Evolutionary conservation across 1,284 basidiomycete genomes (phyloP), one percentile per base, ranked within the genome.

Genomic region (Fomes fomentarius): DNA sequence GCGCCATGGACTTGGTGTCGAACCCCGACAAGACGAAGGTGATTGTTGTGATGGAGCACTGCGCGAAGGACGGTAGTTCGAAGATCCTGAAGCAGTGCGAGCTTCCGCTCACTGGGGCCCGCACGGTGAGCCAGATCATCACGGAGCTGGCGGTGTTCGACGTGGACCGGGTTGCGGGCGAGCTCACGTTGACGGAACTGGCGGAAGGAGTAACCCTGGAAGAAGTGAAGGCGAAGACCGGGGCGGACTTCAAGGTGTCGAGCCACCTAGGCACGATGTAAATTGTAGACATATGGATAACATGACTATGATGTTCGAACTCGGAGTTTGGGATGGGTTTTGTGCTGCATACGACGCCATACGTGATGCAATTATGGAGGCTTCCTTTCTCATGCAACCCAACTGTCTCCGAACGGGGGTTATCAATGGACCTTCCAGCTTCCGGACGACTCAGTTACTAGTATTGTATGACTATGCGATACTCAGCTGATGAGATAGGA

Each of bases 1-100:
- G 96, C 39, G 96, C 96, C 2, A 98, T 98, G 94, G 94, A 97
- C 71, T 85, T 96, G 42, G 94, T 96, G 57, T 95, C 94, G 52
- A 96, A 95, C 73, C 94, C 94, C 1, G 92, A 95, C 71, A 86
- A 88, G 73, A 97, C 94, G 44, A 93, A 89, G 73, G 89, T 93
- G 54, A 92, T 96, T 49, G 93, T 84, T 4, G 84, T 94, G 34
- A 91, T 94, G 80, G 94, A 97, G 67, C 96, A 97, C 73, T 86
- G 86, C 63, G 91, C 94, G 52, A 96, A 94, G 75, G 87, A 94
- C 66, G 96, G 95, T 47, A 86, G 85, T 63, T 87, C 91, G 52
- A 98, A 98, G 80, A 90, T 98, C 55, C 79, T 96, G 55, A 79
- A 87, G 60, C 75, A 91, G 66, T 97, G 94, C 70, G 77, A 80